phyloP scores from a whole-genome alignment of 1,284 basidiomycete species.

The Serendipita sp. region DNA sequence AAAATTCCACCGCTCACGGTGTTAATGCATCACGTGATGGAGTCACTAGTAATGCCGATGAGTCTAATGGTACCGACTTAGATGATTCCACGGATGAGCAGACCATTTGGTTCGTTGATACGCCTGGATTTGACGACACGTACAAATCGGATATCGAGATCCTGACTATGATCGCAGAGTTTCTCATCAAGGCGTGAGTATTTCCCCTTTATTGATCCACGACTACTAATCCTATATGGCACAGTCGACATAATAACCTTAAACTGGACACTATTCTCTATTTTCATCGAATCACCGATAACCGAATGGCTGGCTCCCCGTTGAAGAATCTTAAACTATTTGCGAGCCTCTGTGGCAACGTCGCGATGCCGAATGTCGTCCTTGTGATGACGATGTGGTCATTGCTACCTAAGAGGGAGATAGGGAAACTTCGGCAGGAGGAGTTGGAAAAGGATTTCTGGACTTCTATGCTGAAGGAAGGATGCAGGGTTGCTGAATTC shows the following conservation, averaged over 20 bases:
- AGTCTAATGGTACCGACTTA: too few species aligned
- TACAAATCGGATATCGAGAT: conserved; percentile 9
- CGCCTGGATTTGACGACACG: conserved; percentile 19
- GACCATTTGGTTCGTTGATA: conserved; percentile 16
- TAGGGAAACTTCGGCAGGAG: conserved; percentile 16
- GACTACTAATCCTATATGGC: not conserved
- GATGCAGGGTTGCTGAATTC: conserved; percentile 14
- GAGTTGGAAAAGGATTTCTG: conserved; percentile 18
- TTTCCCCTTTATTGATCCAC: not conserved
- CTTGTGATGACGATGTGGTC: conserved; percentile 26
- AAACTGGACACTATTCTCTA: conserved; percentile 21
- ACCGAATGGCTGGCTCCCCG: conserved; percentile 18
- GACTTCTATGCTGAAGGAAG: conserved; percentile 15
- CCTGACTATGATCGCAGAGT: conserved; percentile 9
- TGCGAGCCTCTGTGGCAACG: conserved; percentile 19
- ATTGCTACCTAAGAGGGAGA: conserved; percentile 10
- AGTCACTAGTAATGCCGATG: too few species aligned
- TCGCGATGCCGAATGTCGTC: conserved; percentile 16
- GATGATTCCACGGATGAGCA: too few species aligned
- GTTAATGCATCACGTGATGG: too few species aligned
- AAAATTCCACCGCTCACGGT: too few species aligned
- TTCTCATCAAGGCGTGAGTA: conserved; percentile 6
- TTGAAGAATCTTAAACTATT: conserved; percentile 20
- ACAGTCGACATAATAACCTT: conserved; percentile 16
- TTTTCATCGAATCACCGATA: conserved; percentile 19